A percentile compares a stretch with the other conserved stretches of the same genome.
Evolutionary conservation across 2,329 filamentous ascomycete species (phyloP).

Genomic region (Alternaria sp.): DNA sequence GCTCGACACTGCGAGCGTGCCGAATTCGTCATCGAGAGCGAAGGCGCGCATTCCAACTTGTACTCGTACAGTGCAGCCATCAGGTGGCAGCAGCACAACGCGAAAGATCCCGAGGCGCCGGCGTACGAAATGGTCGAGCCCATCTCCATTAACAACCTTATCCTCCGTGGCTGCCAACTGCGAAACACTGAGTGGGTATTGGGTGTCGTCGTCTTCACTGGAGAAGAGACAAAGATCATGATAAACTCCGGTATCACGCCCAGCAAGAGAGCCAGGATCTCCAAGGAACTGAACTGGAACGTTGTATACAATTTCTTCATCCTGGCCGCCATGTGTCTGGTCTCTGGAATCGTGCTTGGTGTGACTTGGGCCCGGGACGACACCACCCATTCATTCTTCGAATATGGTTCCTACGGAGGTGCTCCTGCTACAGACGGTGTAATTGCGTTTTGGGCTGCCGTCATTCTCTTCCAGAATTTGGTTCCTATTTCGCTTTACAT

Average conservation of each 20-base stretch:
- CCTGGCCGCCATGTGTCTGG: conserved; percentile 86
- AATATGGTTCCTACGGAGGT: conserved; percentile 81
- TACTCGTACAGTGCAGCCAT: conserved; percentile 94
- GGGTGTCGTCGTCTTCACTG: conserved; percentile 92
- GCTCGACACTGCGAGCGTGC: conserved; percentile 91
- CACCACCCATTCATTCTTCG: conserved; percentile 82
- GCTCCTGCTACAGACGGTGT: conserved; percentile 83
- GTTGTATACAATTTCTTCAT: conserved; percentile 96
- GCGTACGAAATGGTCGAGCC: conserved; percentile 87
- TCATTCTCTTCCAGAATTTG: conserved; percentile 98
- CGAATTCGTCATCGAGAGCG: conserved; percentile 88
- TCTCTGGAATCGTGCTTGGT: conserved; percentile 86
- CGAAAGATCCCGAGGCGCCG: conserved; percentile 68
- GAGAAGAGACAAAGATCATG: conserved; percentile 98
- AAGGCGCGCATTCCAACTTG: conserved; percentile 89
- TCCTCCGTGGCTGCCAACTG: conserved; percentile 91
- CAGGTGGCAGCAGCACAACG: conserved; percentile 80
- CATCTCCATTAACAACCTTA: conserved; percentile 92
- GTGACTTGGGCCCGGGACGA: conserved; percentile 78
- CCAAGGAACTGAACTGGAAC: conserved; percentile 94
- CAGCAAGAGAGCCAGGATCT: conserved; percentile 89
- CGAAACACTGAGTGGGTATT: conserved; percentile 97
- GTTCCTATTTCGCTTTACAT: conserved; percentile 98
- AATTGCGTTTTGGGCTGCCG: conserved; percentile 94
- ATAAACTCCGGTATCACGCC: conserved; percentile 96